Conservation (phyloP, 495 filamentous ascomycete species). For the Penicillium egyptiacum region DNA sequence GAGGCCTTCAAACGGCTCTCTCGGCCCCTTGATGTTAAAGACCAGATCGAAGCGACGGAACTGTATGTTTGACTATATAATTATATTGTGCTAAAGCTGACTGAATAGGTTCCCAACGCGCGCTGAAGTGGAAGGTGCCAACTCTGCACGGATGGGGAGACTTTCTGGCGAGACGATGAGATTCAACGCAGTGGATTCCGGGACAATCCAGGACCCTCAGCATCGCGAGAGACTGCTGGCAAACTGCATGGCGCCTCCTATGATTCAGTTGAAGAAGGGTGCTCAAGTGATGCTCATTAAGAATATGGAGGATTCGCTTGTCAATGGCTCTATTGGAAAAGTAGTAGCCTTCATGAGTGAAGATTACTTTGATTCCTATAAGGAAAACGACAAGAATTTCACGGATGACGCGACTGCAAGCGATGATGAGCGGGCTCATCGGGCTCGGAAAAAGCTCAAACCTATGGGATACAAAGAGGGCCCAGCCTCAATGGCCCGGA, state of each 20-base stretch:
- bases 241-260: slow-evolving; percentile 88
- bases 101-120: slow-evolving; percentile 78
- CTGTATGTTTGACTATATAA: slow-evolving; percentile 50
- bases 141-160: slow-evolving; percentile 66
- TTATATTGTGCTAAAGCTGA: slow-evolving; percentile 30
- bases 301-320: slow-evolving; percentile 90
- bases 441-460: slow-evolving; percentile 52
- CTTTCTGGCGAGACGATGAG: slow-evolving; percentile 65
- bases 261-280: slow-evolving; percentile 80
- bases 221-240: slow-evolving; percentile 74
- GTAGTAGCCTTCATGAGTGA: slow-evolving; percentile 87
- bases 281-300: slow-evolving; percentile 99
- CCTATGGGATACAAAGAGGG: slow-evolving; percentile 40
- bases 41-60: slow-evolving; percentile 86
- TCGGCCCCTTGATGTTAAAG: slow-evolving; percentile 67
- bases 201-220: slow-evolving; percentile 62
- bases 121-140: slow-evolving; percentile 84
- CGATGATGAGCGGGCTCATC: slow-evolving; percentile 45
- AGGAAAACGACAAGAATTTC: slow-evolving; percentile 56
- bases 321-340: slow-evolving; percentile 90
- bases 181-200: slow-evolving; percentile 75
- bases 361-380: slow-evolving; percentile 66
- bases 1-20: slow-evolving; percentile 67
- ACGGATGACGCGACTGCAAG: slow-evolving; percentile 36
- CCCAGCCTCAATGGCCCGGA: slow-evolving; percentile 35